Percentiles rank a stretch among this genome's conserved stretches.
Conservation (phyloP, 2,329 filamentous ascomycete species). For the Endothia cerciana region DNA sequence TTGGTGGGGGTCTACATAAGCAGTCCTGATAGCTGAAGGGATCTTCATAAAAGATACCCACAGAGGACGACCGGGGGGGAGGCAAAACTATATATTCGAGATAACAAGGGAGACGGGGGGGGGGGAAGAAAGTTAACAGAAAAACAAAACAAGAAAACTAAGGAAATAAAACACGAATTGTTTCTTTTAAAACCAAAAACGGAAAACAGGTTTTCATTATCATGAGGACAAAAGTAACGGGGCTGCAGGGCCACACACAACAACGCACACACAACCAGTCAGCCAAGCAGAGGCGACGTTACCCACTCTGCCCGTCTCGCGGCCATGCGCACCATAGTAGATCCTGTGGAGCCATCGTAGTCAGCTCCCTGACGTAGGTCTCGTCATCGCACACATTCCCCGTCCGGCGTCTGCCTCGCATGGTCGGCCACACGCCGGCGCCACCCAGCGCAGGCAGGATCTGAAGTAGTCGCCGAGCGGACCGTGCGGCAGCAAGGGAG, state of each 20-base stretch:
- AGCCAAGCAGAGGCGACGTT: not conserved
- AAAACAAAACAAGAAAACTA: not conserved
- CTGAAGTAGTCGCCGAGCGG: too few relatives aligned
- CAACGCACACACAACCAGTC: not conserved
- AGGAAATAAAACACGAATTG: too few relatives aligned
- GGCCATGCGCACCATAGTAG: slow-evolving; percentile 27
- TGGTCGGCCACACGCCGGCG: slow-evolving; percentile 36
- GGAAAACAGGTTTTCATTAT: too few relatives aligned
- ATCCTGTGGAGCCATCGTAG: slow-evolving; percentile 25
- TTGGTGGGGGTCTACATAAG: too few relatives aligned
- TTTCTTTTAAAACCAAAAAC: too few relatives aligned
- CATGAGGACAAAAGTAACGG: too few relatives aligned
- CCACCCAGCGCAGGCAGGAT: too few relatives aligned
- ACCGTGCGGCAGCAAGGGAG: too few relatives aligned
- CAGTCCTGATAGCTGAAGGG: too few relatives aligned
- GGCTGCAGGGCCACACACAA: too few relatives aligned
- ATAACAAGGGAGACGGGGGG: not conserved
- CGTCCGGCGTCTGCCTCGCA: slow-evolving; percentile 35
- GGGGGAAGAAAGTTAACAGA: not conserved
- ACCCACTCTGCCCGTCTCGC: slow-evolving; percentile 27
- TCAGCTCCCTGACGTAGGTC: slow-evolving; percentile 27
- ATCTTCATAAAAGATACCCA: too few relatives aligned
- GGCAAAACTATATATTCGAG: not conserved
- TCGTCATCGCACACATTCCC: slow-evolving; percentile 28
- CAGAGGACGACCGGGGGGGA: too few relatives aligned